phyloP scores from a whole-genome alignment of 495 filamentous ascomycete genomes.

The Xylaria sp. region DNA sequence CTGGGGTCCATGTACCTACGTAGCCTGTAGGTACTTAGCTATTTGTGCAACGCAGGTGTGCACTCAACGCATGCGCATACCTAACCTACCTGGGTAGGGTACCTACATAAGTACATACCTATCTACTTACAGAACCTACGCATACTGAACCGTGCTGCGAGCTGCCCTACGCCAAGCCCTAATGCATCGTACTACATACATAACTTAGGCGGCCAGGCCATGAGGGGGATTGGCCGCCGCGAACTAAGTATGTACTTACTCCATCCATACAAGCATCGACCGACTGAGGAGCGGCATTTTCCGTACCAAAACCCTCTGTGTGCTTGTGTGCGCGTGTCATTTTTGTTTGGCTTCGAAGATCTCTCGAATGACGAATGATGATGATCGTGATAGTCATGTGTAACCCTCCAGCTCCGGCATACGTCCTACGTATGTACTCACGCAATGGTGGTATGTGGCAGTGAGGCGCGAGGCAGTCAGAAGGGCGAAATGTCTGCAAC shows the following conservation, averaged over 20 bases:
- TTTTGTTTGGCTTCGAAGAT: neutral
- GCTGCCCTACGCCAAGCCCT: neutral
- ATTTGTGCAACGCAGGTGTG: neutral
- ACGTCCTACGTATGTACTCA: too few species aligned
- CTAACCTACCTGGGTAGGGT: neutral
- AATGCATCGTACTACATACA: neutral
- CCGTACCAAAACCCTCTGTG: too few species aligned
- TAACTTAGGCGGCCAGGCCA: neutral
- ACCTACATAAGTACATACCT: neutral
- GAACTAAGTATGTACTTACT: too few species aligned
- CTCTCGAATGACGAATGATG: constrained; percentile 8
- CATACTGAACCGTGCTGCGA: neutral
- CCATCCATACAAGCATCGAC: too few species aligned
- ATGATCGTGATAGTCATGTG: constrained; percentile 23
- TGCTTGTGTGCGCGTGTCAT: neutral
- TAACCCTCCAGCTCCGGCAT: constrained; percentile 3
- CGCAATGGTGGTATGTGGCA: constrained; percentile 11
- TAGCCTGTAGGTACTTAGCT: too few species aligned
- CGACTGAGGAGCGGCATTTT: constrained; percentile 13
- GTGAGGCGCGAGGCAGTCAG: constrained; percentile 20
- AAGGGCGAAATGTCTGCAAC: constrained; percentile 9
- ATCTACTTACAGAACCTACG: too few species aligned
- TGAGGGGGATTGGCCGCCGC: neutral
- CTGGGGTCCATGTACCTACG: neutral
- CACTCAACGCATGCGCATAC: neutral